phyloP scores from a whole-genome alignment of 768 basidiomycete species.

The Psilocybe subaeruginosa region DNA sequence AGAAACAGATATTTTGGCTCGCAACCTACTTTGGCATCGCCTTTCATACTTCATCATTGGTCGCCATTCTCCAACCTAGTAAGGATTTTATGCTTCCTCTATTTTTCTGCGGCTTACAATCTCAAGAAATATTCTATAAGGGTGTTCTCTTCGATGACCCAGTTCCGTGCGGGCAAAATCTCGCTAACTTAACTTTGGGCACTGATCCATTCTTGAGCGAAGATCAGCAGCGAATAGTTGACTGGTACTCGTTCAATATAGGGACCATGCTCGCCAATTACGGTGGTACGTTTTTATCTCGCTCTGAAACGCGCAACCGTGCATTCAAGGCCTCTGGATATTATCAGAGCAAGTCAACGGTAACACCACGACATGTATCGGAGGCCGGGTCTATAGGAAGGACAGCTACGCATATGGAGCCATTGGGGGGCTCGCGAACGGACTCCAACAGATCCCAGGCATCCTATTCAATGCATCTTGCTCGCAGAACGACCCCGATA shows the following conservation, averaged over 20 bases:
- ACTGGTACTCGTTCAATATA: conserved; percentile 2
- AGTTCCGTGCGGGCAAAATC: background rate
- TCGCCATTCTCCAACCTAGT: conserved; percentile 12
- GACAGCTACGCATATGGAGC: conserved; percentile 11
- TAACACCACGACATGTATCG: conserved; percentile 1
- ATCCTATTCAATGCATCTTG: conserved; percentile 4
- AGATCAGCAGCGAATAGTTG: background rate
- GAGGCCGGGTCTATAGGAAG: conserved; percentile 4
- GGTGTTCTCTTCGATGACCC: background rate
- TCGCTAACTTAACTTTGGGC: background rate
- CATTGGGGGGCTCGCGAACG: conserved; percentile 5
- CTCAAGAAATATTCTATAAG: conserved; percentile 5
- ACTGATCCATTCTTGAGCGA: background rate
- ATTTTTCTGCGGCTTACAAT: background rate
- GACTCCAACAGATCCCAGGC: conserved; percentile 9
- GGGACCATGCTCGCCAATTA: conserved; percentile 1
- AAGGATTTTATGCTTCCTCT: background rate
- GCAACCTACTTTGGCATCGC: conserved; percentile 1
- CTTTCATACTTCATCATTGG: conserved; percentile 8
- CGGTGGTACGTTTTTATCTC: background rate
- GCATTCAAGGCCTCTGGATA: no score
- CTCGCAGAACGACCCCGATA: background rate
- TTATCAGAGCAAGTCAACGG: conserved; percentile 4
- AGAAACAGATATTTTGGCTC: background rate
- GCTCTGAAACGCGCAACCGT: background rate